Evolutionary conservation across 768 basidiomycete species (phyloP), one percentile per base, ranked within the genome.

Genomic region (Podaxis mareebaensis): DNA sequence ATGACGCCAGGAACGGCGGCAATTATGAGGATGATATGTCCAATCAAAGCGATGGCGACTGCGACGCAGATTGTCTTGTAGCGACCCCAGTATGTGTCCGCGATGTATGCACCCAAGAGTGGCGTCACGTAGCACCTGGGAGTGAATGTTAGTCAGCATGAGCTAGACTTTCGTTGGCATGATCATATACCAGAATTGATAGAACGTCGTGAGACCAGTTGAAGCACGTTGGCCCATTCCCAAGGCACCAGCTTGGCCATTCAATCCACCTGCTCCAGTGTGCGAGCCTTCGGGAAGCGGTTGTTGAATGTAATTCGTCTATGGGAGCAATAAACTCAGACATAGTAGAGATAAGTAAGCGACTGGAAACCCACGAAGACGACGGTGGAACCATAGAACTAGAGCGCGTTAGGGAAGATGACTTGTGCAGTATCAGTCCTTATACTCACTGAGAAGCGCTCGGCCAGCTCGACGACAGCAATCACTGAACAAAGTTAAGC

Each of bases 271-370:
- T 0, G 88, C 84, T 24, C 91, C 91, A 0, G 90, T 91, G 49
- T 70, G 79, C 0, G 90, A 91, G 52, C 85, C 86, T 0, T 69
- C 63, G 2, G 91, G 91, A 6, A 92, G 83, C 0, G 82, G 82
- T 63, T 85, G 84, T 71, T 93, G 91, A 44, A 92, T 87, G 74
- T 86, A 92, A 73, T 92, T 92, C 40, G 85, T 85, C 87, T 89
- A 13, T 24, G 10, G 13, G 8, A 11, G 22, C 15, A 17, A 3
- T 38, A 3, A 20, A 4, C 7, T 48, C 33, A 49, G 40, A 7
- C 2, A 26, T 13, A 8, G 17, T 6, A 40, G 36, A 11, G 2
- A 46, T 12, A 38, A 40, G n/a, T 15, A 24, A 22, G 30, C 13
- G 39, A 48, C 30, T 26, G 28, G 51, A 3, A 4, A 69, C 76